Conservation (phyloP, 352 stramenopile species). For the Globisporangium takayamanum region DNA sequence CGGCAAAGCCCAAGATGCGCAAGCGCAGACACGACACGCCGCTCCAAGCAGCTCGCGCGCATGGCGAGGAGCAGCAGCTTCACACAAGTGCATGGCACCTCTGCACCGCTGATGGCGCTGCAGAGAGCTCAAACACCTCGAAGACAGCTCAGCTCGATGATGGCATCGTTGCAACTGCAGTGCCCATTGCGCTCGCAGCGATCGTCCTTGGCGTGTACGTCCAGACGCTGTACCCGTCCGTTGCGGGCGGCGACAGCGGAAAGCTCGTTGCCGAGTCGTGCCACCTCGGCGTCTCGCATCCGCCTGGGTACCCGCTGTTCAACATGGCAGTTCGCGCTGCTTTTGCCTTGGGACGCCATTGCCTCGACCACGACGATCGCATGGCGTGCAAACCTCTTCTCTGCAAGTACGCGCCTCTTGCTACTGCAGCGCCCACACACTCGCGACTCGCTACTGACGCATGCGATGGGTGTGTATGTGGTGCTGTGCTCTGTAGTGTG, state of each 20-base stretch:
- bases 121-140: background rate
- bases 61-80: background rate
- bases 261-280: slow-evolving; percentile 94
- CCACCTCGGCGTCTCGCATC: slow-evolving; percentile 89
- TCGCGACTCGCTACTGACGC: background rate
- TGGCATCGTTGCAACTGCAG: background rate
- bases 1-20: background rate
- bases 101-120: too few relatives aligned
- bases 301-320: slow-evolving; percentile 92
- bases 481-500: slow-evolving; percentile 28
- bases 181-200: slow-evolving; percentile 2
- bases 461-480: slow-evolving; percentile 3
- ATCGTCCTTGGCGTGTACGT: slow-evolving; percentile 61
- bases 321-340: slow-evolving; percentile 76
- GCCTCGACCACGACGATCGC: slow-evolving; percentile 26
- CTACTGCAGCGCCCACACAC: background rate
- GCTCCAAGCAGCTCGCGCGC: background rate
- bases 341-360: slow-evolving; percentile 21
- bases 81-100: background rate
- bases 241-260: slow-evolving; percentile 88
- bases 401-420: slow-evolving; percentile 35
- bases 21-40: background rate
- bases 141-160: background rate
- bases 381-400: slow-evolving; percentile 87
- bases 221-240: slow-evolving; percentile 74